Conservation (phyloP, 345 rosid species). For the Ceriops zippeliana region DNA sequence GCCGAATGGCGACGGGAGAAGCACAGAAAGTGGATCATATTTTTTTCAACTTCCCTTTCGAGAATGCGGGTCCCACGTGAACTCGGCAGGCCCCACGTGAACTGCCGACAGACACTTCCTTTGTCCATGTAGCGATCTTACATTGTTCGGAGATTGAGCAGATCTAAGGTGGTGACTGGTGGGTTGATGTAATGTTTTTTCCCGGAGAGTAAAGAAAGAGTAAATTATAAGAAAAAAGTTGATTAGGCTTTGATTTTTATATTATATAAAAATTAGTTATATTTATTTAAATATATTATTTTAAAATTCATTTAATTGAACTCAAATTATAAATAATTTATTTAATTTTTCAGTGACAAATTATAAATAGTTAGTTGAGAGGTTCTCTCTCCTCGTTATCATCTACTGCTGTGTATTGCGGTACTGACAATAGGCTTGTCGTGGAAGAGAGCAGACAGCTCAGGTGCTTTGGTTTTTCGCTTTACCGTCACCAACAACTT, state of each 20-base stretch:
- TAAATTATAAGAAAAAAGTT: not conserved
- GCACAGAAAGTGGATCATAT: not conserved
- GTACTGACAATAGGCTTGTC: constrained; percentile 7
- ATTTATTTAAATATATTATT: not conserved
- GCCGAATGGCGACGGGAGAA: not conserved
- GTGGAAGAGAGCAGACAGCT: constrained; percentile 15
- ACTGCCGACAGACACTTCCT: constrained; percentile 14
- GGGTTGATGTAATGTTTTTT: constrained; percentile 6
- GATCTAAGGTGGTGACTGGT: constrained; percentile 7
- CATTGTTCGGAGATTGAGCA: not conserved
- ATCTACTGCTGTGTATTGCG: not conserved
- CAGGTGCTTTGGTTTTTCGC: not conserved
- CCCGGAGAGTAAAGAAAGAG: not conserved
- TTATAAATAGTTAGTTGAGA: constrained; percentile 20
- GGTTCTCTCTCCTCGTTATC: constrained; percentile 14
- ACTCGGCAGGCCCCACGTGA: constrained; percentile 11
- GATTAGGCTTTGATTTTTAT: too few species aligned
- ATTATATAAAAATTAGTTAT: too few species aligned
- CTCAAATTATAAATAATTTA: not conserved
- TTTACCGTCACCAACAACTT: constrained; percentile 13
- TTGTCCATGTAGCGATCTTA: not conserved
- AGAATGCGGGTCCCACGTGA: constrained; percentile 11
- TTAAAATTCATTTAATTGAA: not conserved
- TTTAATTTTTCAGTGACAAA: not conserved
- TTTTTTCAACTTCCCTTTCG: not conserved